These are phyloP conservation scores for Emmonsiellopsis sp. DNA, from an alignment of 2,329 filamentous ascomycete species.

Conservation along the genomic window DNA sequence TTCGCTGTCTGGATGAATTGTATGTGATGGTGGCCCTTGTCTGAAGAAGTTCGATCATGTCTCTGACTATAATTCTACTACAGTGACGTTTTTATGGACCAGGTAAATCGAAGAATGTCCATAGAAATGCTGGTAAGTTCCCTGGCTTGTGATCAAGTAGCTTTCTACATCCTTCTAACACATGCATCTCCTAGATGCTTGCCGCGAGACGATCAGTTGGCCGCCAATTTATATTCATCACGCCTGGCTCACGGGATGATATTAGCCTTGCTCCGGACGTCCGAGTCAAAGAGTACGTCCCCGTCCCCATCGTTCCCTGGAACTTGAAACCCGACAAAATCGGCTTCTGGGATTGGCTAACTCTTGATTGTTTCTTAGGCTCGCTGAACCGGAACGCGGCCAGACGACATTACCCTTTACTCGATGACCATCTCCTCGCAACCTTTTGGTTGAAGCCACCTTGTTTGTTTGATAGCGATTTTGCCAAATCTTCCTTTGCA, in stretches of 20 bases:
- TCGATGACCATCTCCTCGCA: too few relatives aligned
- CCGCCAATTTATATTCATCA: constrained; percentile 92
- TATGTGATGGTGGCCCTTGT: constrained; percentile 23
- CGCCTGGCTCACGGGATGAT: constrained; percentile 68
- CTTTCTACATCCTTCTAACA: background rate
- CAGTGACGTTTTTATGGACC: constrained; percentile 96
- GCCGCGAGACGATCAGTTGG: constrained; percentile 81
- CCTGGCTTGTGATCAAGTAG: background rate
- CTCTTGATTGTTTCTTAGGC: constrained; percentile 16
- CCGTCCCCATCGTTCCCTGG: background rate
- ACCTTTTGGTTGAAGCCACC: too few relatives aligned
- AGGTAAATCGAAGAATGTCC: constrained; percentile 84
- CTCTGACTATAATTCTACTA: constrained; percentile 12
- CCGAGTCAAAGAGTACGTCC: constrained; percentile 34
- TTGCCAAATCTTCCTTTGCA: too few relatives aligned
- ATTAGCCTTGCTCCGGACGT: constrained; percentile 38
- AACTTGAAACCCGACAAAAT: background rate
- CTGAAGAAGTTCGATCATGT: background rate
- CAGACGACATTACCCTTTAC: constrained; percentile 31
- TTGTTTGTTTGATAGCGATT: too few relatives aligned
- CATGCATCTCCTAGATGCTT: constrained; percentile 49
- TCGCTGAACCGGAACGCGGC: constrained; percentile 38
- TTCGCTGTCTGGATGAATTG: constrained; percentile 94
- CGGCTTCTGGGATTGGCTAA: background rate
- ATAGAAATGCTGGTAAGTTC: constrained; percentile 79